A percentile compares a stretch with the other conserved stretches of the same genome.
Evolutionary conservation across 495 filamentous ascomycete genomes (phyloP).

Genomic region (Xylaria cubensis): DNA sequence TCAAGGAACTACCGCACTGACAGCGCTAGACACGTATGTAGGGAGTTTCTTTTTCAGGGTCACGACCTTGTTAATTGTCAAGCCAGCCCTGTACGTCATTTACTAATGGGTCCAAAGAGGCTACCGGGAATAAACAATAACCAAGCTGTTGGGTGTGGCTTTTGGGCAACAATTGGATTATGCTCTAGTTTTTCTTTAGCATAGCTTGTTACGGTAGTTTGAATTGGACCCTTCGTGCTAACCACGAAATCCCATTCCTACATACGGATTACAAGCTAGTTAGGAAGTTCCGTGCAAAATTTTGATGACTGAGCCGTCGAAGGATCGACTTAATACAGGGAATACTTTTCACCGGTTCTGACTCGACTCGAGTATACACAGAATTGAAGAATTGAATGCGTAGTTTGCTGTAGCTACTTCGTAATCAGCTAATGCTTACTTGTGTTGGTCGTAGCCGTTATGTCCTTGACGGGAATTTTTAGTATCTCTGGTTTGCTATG

Average conservation of each 20-base stretch:
- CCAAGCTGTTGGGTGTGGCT: slow-evolving; percentile 14
- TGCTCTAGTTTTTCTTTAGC: not conserved
- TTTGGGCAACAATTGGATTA: slow-evolving; percentile 7
- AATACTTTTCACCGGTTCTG: not conserved
- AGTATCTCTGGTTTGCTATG: not conserved
- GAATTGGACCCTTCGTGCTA: slow-evolving; percentile 9
- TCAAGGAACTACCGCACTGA: not conserved
- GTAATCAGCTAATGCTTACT: not conserved
- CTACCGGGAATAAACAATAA: slow-evolving; percentile 4
- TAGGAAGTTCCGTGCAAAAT: not conserved
- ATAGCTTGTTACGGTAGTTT: not conserved
- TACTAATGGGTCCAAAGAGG: not conserved
- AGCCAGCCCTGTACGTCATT: slow-evolving; percentile 14
- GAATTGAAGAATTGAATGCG: too few species aligned
- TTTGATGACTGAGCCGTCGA: not conserved
- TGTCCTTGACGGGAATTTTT: not conserved
- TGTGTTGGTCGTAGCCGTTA: not conserved
- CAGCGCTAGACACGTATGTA: slow-evolving; percentile 8
- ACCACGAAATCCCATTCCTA: not conserved
- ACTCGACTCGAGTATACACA: not conserved
- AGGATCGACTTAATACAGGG: not conserved
- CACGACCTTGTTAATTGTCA: not conserved
- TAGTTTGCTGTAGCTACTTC: not conserved
- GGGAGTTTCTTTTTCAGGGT: not conserved
- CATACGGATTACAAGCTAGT: too few species aligned